phyloP scores from a whole-genome alignment of 306 rosid species.

The Abrus pulchellus region DNA sequence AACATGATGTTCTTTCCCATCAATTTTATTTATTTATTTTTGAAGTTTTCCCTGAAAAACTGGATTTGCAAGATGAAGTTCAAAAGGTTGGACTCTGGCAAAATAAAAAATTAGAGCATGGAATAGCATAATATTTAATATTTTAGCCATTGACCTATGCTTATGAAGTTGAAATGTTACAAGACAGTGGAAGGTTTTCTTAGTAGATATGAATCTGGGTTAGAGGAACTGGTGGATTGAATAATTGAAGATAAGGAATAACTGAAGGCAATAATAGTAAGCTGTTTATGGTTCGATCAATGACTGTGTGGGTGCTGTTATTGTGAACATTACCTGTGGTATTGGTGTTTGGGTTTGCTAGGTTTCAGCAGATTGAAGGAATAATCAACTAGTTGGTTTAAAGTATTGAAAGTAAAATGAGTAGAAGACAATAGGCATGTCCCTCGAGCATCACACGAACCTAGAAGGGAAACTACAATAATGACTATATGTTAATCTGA shows the following conservation, averaged over 20 bases:
- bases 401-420: neutral
- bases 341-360: conserved; percentile 5
- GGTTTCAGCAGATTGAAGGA: conserved; percentile 8
- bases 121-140: neutral
- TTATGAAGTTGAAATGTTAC: neutral
- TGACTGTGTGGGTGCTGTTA: neutral
- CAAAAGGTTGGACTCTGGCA: neutral
- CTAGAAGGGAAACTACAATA: neutral
- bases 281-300: neutral
- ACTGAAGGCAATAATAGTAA: neutral
- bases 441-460: neutral
- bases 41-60: neutral
- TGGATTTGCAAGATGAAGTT: neutral
- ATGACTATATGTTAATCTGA: neutral
- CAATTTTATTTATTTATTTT: neutral
- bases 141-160: neutral
- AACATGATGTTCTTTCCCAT: neutral
- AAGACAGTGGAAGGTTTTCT: neutral
- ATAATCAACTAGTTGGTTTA: neutral
- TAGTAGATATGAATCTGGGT: neutral
- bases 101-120: neutral
- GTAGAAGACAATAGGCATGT: neutral
- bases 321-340: neutral
- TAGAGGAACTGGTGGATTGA: conserved; percentile 3
- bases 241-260: conserved; percentile 10